Evolutionary conservation across 257 asterid genomes (phyloP), one percentile per base, ranked within the genome.

Genomic region (Eustoma russellianum): DNA sequence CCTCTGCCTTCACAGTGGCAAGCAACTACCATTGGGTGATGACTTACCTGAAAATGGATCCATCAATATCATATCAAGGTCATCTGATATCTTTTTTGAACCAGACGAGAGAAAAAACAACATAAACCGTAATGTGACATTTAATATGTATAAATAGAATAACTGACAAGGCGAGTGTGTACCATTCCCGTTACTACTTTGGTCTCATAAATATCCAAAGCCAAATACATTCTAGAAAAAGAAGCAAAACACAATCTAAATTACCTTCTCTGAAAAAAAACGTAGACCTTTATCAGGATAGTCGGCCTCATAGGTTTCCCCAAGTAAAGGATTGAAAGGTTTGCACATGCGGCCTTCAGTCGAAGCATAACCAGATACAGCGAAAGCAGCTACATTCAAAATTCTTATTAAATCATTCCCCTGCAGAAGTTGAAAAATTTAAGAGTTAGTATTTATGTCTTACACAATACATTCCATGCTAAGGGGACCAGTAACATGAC

Each of bases 311-410:
- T 87, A 92, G 59, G 98, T 92, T 75, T 92, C 98, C 44, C 98
- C 98, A 43, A 92, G 98, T 55, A 92, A 88, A 74, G 98, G 98
- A 79, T 92, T 92, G 71, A 92, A 92, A 30, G 98, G 97, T 76
- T 92, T 92, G 80, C 98, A 92, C 57, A 87, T 97, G 47, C 95
- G 77, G 56, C 98, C 98, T 65, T 92, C 97, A 33, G 98, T 92
- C 54, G 98, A 92, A 59, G 98, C 90, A 67, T 92, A 88, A 62
- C 98, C 94, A 66, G 98, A 92, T 59, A 88, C 95, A n/a, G 98
- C 98, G 72, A 91, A 91, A 77, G 97, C 95, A 61, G 95, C 97
- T 69, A 87, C 78, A 58, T 91, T 81, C 57, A 91, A 80, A 64
- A 91, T 80, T 80, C 97, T 87, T 95, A 85, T 87, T 83, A 87